Percentiles rank a stretch among this genome's conserved stretches.
Evolutionary conservation across 257 asterid species (phyloP).

Genomic region (Przewalskia tangutica): DNA sequence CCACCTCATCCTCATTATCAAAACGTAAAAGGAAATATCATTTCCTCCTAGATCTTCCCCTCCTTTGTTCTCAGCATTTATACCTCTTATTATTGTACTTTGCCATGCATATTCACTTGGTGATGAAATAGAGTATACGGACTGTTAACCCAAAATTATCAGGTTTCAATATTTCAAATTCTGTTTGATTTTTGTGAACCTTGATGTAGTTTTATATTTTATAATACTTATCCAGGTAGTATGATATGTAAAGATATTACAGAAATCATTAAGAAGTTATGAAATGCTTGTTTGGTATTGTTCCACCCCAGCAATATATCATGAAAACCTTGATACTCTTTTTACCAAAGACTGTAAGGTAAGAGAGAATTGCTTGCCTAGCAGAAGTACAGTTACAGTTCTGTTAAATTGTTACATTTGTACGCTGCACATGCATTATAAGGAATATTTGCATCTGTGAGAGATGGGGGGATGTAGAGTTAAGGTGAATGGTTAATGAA

Average conservation of each 20-base stretch:
- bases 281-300: background rate
- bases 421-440: background rate
- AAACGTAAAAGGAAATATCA: background rate
- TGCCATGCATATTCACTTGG: background rate
- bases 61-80: background rate
- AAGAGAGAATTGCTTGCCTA: background rate
- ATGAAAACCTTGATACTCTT: background rate
- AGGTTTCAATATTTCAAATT: background rate
- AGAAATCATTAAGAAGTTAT: background rate
- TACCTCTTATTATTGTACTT: background rate
- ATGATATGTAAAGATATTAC: background rate
- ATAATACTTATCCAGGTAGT: background rate
- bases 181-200: background rate
- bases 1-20: background rate
- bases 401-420: background rate
- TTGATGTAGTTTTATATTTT: too few relatives aligned
- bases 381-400: background rate
- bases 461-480: background rate
- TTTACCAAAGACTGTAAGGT: background rate
- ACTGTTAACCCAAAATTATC: background rate
- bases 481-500: background rate
- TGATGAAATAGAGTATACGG: background rate
- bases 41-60: background rate
- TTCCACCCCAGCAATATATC: background rate
- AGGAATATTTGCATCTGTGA: background rate